Evolutionary conservation across 805 yeast species (phyloP).

Genomic region (Candida awuae): DNA sequence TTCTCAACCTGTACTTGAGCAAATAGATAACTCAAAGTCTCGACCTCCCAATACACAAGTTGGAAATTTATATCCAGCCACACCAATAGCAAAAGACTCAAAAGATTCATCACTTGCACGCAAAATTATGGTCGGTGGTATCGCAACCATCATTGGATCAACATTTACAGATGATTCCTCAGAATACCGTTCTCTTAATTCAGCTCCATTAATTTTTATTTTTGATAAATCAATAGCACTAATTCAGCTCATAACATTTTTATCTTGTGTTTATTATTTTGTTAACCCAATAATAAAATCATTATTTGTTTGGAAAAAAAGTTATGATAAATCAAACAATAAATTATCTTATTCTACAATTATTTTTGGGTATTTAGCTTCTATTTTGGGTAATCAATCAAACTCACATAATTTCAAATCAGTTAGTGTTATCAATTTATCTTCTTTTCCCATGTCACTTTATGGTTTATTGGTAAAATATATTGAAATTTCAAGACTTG

Average conservation of each 20-base stretch:
- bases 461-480: slow-evolving; percentile 6
- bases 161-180: slow-evolving; percentile 14
- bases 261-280: slow-evolving; percentile 18
- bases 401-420: background rate
- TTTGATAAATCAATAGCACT: slow-evolving; percentile 3
- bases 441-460: slow-evolving; percentile 4
- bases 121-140: slow-evolving; percentile 28
- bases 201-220: slow-evolving; percentile 3
- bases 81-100: background rate
- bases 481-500: slow-evolving; percentile 12
- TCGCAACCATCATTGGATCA: slow-evolving; percentile 29
- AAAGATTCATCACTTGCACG: background rate
- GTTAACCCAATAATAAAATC: background rate
- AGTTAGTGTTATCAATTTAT: slow-evolving; percentile 13
- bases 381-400: background rate
- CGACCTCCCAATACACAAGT: background rate
- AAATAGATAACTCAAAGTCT: background rate
- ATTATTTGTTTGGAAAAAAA: background rate
- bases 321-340: background rate
- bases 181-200: background rate
- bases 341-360: background rate
- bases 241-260: slow-evolving; percentile 13
- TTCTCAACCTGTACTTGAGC: background rate
- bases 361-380: background rate
- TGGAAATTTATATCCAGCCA: background rate